Conservation (phyloP, 2,329 filamentous ascomycete genomes). For the Cladosporium cucumerinum region DNA sequence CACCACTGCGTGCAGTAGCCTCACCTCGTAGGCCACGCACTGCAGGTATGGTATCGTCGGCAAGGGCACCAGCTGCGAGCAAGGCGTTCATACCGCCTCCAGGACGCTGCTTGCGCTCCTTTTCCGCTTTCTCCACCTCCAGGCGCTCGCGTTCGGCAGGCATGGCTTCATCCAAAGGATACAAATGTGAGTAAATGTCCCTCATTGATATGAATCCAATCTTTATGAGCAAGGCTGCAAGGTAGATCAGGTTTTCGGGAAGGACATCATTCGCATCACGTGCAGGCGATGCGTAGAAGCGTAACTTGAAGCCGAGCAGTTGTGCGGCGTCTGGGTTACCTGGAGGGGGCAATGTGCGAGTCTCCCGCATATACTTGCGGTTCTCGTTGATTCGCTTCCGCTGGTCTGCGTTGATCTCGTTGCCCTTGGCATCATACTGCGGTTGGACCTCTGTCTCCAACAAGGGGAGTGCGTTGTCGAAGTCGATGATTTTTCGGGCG, state of each 20-base stretch:
- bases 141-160: constrained; percentile 66
- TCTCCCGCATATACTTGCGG: constrained; percentile 73
- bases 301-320: constrained; percentile 92
- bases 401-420: constrained; percentile 36
- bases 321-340: constrained; percentile 93
- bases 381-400: constrained; percentile 54
- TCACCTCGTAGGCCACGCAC: constrained; percentile 41
- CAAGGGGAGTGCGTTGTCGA: constrained; percentile 41
- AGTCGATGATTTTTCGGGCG: constrained; percentile 62
- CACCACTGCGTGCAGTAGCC: constrained; percentile 45
- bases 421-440: constrained; percentile 37
- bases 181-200: constrained; percentile 89
- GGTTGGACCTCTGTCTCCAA: constrained; percentile 30
- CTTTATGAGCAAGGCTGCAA: constrained; percentile 90
- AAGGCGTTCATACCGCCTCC: constrained; percentile 76
- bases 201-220: constrained; percentile 91
- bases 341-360: constrained; percentile 74
- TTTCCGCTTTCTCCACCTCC: constrained; percentile 72
- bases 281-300: constrained; percentile 83
- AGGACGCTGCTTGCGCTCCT: constrained; percentile 66
- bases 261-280: constrained; percentile 72
- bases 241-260: constrained; percentile 87
- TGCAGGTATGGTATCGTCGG: constrained; percentile 68
- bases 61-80: constrained; percentile 78
- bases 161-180: constrained; percentile 82